Evolutionary conservation across 345 rosid species (phyloP).

Genomic region (Combretum micranthum): DNA sequence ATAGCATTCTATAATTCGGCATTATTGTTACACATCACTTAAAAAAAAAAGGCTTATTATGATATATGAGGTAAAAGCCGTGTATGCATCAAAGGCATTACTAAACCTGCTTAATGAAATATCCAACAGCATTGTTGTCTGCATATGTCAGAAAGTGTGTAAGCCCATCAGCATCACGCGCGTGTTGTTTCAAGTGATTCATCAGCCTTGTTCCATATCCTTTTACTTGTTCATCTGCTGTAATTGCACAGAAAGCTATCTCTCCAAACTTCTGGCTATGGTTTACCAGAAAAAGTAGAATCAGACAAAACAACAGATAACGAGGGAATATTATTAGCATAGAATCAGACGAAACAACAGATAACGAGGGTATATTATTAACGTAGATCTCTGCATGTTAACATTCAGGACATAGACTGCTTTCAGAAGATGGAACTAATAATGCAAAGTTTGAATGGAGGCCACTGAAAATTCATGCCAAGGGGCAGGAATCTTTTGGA

Average conservation of each 20-base stretch:
- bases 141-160: conserved; percentile 98
- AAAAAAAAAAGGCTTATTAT: no score
- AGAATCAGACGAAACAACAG: neutral
- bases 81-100: conserved; percentile 5
- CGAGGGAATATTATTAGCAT: neutral
- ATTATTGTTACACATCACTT: no score
- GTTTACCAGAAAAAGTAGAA: conserved; percentile 12
- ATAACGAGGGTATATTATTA: neutral
- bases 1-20: no score
- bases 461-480: no score
- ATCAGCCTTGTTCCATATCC: conserved; percentile 98
- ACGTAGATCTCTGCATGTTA: no score
- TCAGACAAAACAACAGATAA: neutral
- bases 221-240: conserved; percentile 99
- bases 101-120: conserved; percentile 87
- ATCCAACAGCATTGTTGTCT: conserved; percentile 98
- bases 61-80: conserved; percentile 6
- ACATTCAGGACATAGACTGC: no score
- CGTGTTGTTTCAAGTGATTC: conserved; percentile 98
- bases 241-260: conserved; percentile 99
- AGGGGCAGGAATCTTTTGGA: no score
- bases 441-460: no score
- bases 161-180: conserved; percentile 92
- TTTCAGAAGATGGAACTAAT: no score
- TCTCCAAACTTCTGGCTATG: conserved; percentile 96